Evolutionary conservation across 345 rosid genomes (phyloP).

Genomic region (Lepidium africanum): DNA sequence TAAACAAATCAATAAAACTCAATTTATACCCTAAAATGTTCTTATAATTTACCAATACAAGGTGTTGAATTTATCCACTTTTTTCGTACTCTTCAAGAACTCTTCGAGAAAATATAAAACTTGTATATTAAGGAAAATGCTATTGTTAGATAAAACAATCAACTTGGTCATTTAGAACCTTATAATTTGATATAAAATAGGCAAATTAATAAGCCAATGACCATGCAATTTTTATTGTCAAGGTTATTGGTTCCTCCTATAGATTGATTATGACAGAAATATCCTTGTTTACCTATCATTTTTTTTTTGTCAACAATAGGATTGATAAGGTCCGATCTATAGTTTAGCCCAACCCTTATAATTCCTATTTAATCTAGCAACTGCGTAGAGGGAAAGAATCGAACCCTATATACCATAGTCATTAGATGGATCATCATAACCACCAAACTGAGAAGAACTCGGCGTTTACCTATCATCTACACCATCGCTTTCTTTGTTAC

Average conservation of each 20-base stretch:
- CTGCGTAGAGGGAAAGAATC: too few species aligned
- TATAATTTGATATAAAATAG: background rate
- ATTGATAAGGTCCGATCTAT: too few species aligned
- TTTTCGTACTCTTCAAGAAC: background rate
- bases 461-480: background rate
- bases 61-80: too few species aligned
- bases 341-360: too few species aligned
- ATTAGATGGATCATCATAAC: too few species aligned
- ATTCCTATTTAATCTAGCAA: too few species aligned
- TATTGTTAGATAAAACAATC: background rate
- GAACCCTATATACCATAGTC: too few species aligned
- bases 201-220: background rate
- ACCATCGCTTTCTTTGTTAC: background rate
- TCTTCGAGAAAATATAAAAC: background rate
- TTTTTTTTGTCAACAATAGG: too few species aligned
- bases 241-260: background rate
- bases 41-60: too few species aligned
- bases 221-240: background rate
- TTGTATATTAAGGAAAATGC: background rate
- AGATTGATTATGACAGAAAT: background rate
- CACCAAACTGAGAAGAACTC: too few species aligned
- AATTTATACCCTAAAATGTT: too few species aligned
- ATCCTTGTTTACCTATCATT: background rate
- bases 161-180: background rate
- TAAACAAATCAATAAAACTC: too few species aligned